Evolutionary conservation across 2,329 filamentous ascomycete species (phyloP), one percentile per base, ranked within the genome.

Genomic region (Fusarium austroafricanum): DNA sequence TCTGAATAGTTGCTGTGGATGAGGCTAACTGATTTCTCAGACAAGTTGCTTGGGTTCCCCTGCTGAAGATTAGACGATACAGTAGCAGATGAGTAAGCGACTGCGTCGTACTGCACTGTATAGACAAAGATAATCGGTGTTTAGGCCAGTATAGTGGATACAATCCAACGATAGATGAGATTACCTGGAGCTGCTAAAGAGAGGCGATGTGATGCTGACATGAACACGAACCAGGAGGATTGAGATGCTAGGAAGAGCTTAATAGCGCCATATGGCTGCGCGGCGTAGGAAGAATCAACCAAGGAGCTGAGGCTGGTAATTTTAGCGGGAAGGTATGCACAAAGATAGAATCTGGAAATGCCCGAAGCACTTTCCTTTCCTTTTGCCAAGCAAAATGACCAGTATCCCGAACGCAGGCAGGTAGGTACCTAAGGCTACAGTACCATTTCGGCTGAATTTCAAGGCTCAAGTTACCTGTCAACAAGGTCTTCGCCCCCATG

Each of bases 31-130:
- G 55, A 38, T 49, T 60, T 47, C 55, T 63, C 55, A 62, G 71
- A 63, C 61, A 65, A 55, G 49, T 33, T 60, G 57, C 64, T 55
- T 68, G 61, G 60, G 71, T 47, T 65, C 70, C 67, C 70, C 56
- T 71, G 70, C 18, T 55, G 56, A 46, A 58, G 55, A 55, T 55
- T 61, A 47, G 43, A 65, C 44, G 21, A 59, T 60, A 58, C 44
- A 26, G 45, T 61, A 35, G 40, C 53, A 65, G 62, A 60, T 68
- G 50, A 66, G 67, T 68, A 62, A 54, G 46, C 45, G 47, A 61
- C 14, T 35, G 23, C 51, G 18, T 15, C n/a, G 18, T 21, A 26
- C 17, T 35, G 23, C 54, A 53, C 42, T 50, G 61, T 53, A 59
- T 55, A 62, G 35, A 37, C 11, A 52, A 38, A 45, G 38, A 15